Percentiles rank a stretch among this genome's conserved stretches.
phyloP scores from a whole-genome alignment of 2,329 filamentous ascomycete species.

The Cladosporium cucumerinum region DNA sequence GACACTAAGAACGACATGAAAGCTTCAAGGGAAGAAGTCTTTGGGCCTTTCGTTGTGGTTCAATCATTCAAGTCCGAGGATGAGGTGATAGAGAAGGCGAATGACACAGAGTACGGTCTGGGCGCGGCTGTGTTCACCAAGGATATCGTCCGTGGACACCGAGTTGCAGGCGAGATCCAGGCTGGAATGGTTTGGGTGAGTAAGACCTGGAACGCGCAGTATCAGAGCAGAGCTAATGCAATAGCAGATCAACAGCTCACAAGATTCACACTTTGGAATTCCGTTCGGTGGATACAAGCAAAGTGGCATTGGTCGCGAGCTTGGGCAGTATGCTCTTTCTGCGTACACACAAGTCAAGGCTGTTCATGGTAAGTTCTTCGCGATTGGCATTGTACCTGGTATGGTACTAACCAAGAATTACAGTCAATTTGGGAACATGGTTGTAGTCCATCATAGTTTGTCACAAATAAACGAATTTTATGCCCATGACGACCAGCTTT shows the following conservation, averaged over 20 bases:
- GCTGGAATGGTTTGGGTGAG: constrained; percentile 47
- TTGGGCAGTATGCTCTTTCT: constrained; percentile 23
- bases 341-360: constrained; percentile 23
- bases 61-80: constrained; percentile 48
- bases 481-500: background rate
- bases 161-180: constrained; percentile 42
- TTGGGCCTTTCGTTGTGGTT: constrained; percentile 61
- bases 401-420: constrained; percentile 26
- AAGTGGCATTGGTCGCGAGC: constrained; percentile 53
- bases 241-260: constrained; percentile 40
- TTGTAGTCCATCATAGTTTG: constrained; percentile 29
- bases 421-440: constrained; percentile 46
- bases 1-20: constrained; percentile 55
- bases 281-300: constrained; percentile 60
- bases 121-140: constrained; percentile 43
- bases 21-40: constrained; percentile 61
- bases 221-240: constrained; percentile 25
- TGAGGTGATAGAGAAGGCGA: constrained; percentile 40
- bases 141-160: constrained; percentile 40
- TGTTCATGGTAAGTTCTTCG: constrained; percentile 53
- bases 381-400: constrained; percentile 52
- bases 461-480: background rate
- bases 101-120: constrained; percentile 45
- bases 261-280: constrained; percentile 41
- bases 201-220: constrained; percentile 40